Percentiles rank a stretch among this genome's conserved stretches.
Conservation (phyloP, 495 filamentous ascomycete species). For the Thermothielavioides terrestris region DNA sequence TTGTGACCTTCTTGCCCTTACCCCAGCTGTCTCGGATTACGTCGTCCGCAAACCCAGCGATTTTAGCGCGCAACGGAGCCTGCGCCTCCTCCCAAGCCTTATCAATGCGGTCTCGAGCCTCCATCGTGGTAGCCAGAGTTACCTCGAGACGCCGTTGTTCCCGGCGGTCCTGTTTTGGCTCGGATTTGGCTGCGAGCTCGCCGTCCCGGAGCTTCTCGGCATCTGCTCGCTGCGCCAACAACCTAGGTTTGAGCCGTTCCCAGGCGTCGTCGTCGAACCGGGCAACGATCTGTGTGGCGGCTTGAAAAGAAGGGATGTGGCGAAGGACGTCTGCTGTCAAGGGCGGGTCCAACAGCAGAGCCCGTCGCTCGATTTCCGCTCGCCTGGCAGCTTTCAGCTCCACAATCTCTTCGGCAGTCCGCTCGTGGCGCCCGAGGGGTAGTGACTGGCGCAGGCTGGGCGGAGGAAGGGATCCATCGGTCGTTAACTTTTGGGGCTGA, state of each 20-base stretch:
- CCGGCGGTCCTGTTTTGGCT: constrained; percentile 32
- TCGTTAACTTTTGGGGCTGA: background rate
- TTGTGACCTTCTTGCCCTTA: constrained; percentile 45
- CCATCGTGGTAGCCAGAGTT: constrained; percentile 35
- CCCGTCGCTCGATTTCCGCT: constrained; percentile 60
- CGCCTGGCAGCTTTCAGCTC: constrained; percentile 51
- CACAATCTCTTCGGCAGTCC: constrained; percentile 37
- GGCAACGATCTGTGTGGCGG: constrained; percentile 55
- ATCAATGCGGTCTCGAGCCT: constrained; percentile 52
- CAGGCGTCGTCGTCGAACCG: constrained; percentile 57
- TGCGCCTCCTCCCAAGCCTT: constrained; percentile 62
- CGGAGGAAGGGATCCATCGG: background rate
- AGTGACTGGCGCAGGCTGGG: constrained; percentile 1
- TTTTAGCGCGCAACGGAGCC: constrained; percentile 48
- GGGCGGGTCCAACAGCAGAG: constrained; percentile 52
- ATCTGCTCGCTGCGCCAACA: constrained; percentile 52
- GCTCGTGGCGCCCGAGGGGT: constrained; percentile 22
- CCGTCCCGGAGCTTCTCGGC: constrained; percentile 47
- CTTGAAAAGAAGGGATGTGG: constrained; percentile 61
- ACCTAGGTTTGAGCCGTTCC: constrained; percentile 54
- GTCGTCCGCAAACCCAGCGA: constrained; percentile 56
- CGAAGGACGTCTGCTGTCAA: constrained; percentile 48
- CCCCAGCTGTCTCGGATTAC: constrained; percentile 52
- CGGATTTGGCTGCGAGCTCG: constrained; percentile 32
- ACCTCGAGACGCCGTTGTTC: constrained; percentile 18